Evolutionary conservation across 2,329 filamentous ascomycete genomes (phyloP).

Genomic region (Myriangium duriaei): DNA sequence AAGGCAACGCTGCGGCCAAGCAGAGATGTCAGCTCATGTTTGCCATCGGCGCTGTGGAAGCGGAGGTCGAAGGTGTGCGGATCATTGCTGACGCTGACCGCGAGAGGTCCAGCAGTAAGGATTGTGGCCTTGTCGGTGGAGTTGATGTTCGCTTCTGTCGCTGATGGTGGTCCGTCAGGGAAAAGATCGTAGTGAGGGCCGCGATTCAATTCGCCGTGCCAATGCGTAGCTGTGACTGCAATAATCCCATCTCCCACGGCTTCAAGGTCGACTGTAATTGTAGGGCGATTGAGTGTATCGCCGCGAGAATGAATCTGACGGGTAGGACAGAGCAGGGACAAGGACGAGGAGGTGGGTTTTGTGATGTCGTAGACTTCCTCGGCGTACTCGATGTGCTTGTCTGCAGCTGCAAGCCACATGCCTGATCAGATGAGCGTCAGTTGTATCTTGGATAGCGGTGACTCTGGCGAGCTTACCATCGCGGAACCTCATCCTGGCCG

Average conservation of each 20-base stretch:
- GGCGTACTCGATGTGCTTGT: conserved; percentile 50
- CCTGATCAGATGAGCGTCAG: conserved; percentile 23
- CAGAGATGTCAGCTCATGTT: conserved; percentile 42
- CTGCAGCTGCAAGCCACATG: conserved; percentile 54
- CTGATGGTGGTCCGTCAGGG: conserved; percentile 39
- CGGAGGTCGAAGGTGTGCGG: conserved; percentile 43
- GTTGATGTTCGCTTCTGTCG: conserved; percentile 26
- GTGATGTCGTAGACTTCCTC: conserved; percentile 48
- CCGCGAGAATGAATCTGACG: conserved; percentile 41
- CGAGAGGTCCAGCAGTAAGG: conserved; percentile 39
- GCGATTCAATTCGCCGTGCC: conserved; percentile 39
- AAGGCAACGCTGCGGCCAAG: conserved; percentile 44
- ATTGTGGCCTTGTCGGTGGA: conserved; percentile 36
- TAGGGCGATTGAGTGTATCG: conserved; percentile 44
- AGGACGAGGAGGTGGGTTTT: conserved; percentile 32
- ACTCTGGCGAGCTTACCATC: conserved; percentile 33
- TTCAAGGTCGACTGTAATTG: conserved; percentile 44
- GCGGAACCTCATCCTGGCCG: conserved; percentile 43
- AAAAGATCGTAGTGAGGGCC: conserved; percentile 48
- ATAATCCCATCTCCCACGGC: conserved; percentile 48
- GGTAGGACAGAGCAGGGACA: conserved; percentile 47
- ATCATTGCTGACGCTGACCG: conserved; percentile 38
- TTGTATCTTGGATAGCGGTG: not conserved
- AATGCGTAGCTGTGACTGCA: conserved; percentile 47
- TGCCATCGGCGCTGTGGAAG: conserved; percentile 40